Base-by-base conservation (phyloP, 2,329 filamentous ascomycete species). In the Scolecobasidium constrictum region DNA sequence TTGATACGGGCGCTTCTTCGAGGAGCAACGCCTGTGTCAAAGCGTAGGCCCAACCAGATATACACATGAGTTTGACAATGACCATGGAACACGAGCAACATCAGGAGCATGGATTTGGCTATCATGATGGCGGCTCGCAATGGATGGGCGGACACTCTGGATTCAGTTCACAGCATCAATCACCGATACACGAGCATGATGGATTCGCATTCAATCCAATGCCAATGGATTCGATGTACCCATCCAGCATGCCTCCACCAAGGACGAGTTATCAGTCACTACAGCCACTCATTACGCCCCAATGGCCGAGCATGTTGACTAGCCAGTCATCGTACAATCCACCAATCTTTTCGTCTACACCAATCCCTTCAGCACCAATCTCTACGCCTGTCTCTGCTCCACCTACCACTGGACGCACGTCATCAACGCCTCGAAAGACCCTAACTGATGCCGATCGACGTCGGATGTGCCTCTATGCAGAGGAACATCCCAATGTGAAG, bases 381-480 rank as follows among this genome's bases (percentile, higher is more conserved):
- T 56, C 60, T 17, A 62, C 60, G 19, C 61, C 60, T 39, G 58
- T 62, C 31, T 62, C 61, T 15, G 59, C 61, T 40, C 56, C 58
- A 13, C 61, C 60, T 7, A 62, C 60, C 9, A 60, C 59, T 16
- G 56, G 57, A 53, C 68, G 44, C 15, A 16, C 57, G 49, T 68
- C 53, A 47, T 65, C 81, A 38, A 84, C 82, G 38, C 83, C 85
- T 3, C 74, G 87, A 52, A 86, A 86, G 63, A 96, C 90, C 1
- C 69, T 98, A 52, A 95, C 87, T 5, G 86, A 94, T 56, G 81
- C 86, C 46, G 88, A 96, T 59, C 83, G 92, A 49, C 77, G 87
- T 50, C 76, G 78, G 35, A 98, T 98, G 88, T 98, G 92, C 62
- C 76, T 86, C 56, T 95, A 90, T 61, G 84, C 90, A 53, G 83